Percentiles rank a stretch among this genome's conserved stretches.
Evolutionary conservation across 1,284 basidiomycete species (phyloP).

Genomic region (Neolentinus lepideus): DNA sequence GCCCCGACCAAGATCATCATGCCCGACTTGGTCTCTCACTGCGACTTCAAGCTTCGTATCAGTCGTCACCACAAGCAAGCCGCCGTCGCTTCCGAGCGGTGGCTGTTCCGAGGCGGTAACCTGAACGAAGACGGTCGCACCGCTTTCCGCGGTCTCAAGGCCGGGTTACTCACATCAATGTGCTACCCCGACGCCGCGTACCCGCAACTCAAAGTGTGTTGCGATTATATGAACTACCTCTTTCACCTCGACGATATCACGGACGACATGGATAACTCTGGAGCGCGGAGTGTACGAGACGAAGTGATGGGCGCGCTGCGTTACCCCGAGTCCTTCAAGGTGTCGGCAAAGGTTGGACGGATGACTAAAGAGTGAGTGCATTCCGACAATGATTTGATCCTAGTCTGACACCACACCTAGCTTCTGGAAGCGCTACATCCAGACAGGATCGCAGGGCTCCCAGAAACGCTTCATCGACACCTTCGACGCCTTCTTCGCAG

Average conservation of each 20-base stretch:
- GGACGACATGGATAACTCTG: constrained; percentile 10
- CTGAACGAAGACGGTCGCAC: constrained; percentile 13
- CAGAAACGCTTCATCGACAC: constrained; percentile 16
- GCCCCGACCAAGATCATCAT: constrained; percentile 11
- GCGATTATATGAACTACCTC: constrained; percentile 20
- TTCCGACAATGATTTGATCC: background rate
- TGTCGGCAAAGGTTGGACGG: constrained; percentile 3
- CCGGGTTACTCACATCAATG: constrained; percentile 18
- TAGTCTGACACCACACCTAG: background rate
- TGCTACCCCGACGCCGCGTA: constrained; percentile 19
- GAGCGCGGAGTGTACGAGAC: constrained; percentile 8
- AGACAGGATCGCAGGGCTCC: background rate
- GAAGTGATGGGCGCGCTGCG: constrained; percentile 17
- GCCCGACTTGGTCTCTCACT: constrained; percentile 20
- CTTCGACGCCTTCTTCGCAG: constrained; percentile 21
- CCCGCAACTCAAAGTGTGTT: constrained; percentile 16
- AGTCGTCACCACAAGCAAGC: constrained; percentile 13
- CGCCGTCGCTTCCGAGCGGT: constrained; percentile 17
- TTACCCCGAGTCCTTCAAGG: constrained; percentile 10
- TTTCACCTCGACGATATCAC: constrained; percentile 20
- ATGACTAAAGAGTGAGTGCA: constrained; percentile 3
- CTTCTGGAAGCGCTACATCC: constrained; percentile 7
- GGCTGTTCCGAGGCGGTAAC: constrained; percentile 14
- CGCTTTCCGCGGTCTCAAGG: constrained; percentile 17
- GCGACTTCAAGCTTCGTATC: constrained; percentile 14